Evolutionary conservation across 2,329 filamentous ascomycete genomes (phyloP).

Genomic region (Fusarium chaquense): DNA sequence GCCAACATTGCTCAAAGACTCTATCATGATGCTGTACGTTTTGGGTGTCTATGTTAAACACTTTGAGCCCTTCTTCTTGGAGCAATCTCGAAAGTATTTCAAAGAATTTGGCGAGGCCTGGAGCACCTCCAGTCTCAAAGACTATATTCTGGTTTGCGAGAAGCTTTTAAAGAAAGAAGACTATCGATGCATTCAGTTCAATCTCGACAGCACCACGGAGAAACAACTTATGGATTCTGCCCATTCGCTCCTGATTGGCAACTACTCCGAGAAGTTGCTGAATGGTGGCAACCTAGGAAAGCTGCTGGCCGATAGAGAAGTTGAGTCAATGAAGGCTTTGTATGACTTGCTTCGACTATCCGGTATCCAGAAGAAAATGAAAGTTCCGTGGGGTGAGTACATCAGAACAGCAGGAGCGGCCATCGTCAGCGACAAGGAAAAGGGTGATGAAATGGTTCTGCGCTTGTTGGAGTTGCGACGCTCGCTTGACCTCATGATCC

Average conservation of each 20-base stretch:
- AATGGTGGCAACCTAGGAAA: slow-evolving; percentile 75
- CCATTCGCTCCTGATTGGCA: slow-evolving; percentile 77
- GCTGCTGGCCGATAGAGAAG: slow-evolving; percentile 77
- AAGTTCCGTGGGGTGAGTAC: slow-evolving; percentile 80
- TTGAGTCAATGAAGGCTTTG: slow-evolving; percentile 77
- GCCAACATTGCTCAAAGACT: slow-evolving; percentile 74
- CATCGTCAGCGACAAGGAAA: slow-evolving; percentile 84
- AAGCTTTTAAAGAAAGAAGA: slow-evolving; percentile 78
- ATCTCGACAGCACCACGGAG: slow-evolving; percentile 85
- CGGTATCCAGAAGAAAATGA: slow-evolving; percentile 76
- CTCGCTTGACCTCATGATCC: slow-evolving; percentile 80
- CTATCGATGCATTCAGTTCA: slow-evolving; percentile 81
- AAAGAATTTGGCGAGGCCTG: slow-evolving; percentile 75
- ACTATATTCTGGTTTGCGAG: slow-evolving; percentile 79
- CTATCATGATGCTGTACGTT: slow-evolving; percentile 86
- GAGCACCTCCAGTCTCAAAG: slow-evolving; percentile 73
- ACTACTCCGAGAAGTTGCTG: slow-evolving; percentile 74
- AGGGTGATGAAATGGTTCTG: slow-evolving; percentile 86
- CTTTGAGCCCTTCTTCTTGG: slow-evolving; percentile 83
- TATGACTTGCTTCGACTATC: slow-evolving; percentile 82
- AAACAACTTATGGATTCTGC: slow-evolving; percentile 79
- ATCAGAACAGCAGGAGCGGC: slow-evolving; percentile 78
- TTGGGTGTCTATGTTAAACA: slow-evolving; percentile 81
- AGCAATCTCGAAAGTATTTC: slow-evolving; percentile 76
- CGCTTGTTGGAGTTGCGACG: slow-evolving; percentile 84